Conservation (phyloP, 2,329 filamentous ascomycete species). For the Paracoccidioides brasiliensis region DNA sequence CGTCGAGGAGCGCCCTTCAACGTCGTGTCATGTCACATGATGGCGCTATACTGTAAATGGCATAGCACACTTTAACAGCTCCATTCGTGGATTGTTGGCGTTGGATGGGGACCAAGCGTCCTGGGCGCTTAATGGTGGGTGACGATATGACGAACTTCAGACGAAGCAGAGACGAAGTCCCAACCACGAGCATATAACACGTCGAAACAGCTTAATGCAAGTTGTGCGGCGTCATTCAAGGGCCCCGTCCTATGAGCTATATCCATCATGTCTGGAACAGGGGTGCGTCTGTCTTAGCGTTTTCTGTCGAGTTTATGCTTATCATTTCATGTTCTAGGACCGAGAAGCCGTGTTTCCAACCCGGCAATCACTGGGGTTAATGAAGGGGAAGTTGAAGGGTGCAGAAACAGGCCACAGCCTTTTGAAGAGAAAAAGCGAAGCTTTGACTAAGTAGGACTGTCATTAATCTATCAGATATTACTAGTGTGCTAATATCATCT, state of each 20-base stretch:
- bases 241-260: conserved; percentile 1
- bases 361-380: conserved; percentile 86
- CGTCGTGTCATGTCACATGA: conserved; percentile 4
- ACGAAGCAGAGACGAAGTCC: not conserved
- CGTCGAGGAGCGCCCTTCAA: too few species aligned
- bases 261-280: conserved; percentile 29
- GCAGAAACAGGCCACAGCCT: conserved; percentile 84
- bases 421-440: conserved; percentile 95
- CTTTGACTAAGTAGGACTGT: conserved; percentile 71
- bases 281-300: conserved; percentile 17
- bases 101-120: conserved; percentile 12
- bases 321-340: conserved; percentile 45
- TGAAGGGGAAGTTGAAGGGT: conserved; percentile 97
- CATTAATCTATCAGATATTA: not conserved
- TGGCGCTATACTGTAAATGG: not conserved
- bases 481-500: conserved; percentile 8
- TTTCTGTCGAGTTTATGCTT: conserved; percentile 4
- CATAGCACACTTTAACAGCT: not conserved
- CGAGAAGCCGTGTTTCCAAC: conserved; percentile 96
- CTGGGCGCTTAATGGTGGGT: conserved; percentile 3
- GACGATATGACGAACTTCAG: not conserved
- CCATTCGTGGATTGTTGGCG: not conserved
- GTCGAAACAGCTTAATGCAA: not conserved
- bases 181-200: not conserved
- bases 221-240: not conserved